phyloP scores from a whole-genome alignment of 2,329 filamentous ascomycete genomes.

The Aspergillus sp. region DNA sequence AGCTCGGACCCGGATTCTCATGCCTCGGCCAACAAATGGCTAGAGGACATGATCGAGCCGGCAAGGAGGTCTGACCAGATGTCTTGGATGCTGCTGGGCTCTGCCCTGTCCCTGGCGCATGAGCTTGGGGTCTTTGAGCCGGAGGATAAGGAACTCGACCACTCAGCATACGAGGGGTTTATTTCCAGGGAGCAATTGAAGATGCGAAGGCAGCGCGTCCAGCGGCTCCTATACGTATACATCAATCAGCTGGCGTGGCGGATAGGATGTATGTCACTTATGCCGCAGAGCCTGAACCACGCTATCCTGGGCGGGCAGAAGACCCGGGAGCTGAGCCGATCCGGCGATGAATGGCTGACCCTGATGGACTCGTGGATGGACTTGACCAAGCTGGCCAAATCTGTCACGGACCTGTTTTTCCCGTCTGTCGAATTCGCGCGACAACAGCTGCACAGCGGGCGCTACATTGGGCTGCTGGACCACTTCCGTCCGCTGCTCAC shows the following conservation, averaged over 20 bases:
- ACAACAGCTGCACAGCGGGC: slow-evolving; percentile 35
- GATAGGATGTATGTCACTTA: slow-evolving; percentile 43
- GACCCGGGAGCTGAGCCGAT: slow-evolving; percentile 26
- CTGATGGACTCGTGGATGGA: slow-evolving; percentile 47
- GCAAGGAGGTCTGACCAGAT: slow-evolving; percentile 48
- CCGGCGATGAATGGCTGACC: slow-evolving; percentile 40
- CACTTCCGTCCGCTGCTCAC: slow-evolving; percentile 30
- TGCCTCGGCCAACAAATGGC: slow-evolving; percentile 35
- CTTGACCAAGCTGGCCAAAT: slow-evolving; percentile 40
- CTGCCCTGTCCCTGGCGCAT: slow-evolving; percentile 44
- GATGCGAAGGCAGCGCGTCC: slow-evolving; percentile 27
- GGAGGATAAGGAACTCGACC: slow-evolving; percentile 23
- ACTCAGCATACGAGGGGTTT: slow-evolving; percentile 13
- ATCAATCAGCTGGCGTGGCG: slow-evolving; percentile 45
- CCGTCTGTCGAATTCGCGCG: slow-evolving; percentile 30
- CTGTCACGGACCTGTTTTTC: slow-evolving; percentile 46
- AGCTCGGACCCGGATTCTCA: slow-evolving; percentile 14
- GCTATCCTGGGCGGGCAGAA: slow-evolving; percentile 22
- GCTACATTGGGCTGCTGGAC: slow-evolving; percentile 42
- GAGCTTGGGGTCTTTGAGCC: slow-evolving; percentile 45
- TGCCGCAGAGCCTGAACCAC: slow-evolving; percentile 36
- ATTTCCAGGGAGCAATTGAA: slow-evolving; percentile 22
- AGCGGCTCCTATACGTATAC: slow-evolving; percentile 37
- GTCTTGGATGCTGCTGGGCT: slow-evolving; percentile 52
- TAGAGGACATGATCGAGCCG: slow-evolving; percentile 47